Evolutionary conservation across 805 yeast genomes (phyloP).

Genomic region (baker's yeast (Saccharomyces cerevisiae)): DNA sequence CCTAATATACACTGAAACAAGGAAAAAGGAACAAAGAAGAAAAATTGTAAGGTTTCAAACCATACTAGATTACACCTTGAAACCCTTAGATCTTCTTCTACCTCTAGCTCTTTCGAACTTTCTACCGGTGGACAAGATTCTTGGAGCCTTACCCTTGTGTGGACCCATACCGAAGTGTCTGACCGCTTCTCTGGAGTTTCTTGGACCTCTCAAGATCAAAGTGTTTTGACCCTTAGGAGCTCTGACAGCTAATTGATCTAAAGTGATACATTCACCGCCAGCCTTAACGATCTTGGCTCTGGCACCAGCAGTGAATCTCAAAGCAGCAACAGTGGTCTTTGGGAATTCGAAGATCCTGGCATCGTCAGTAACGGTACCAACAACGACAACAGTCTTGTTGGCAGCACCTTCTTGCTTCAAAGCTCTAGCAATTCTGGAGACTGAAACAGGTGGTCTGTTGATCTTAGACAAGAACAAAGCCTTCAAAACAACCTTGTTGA

Average conservation of each 20-base stretch:
- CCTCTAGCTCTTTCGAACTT: slow-evolving; percentile 99
- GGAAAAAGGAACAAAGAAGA: background rate
- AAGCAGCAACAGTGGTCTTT: slow-evolving; percentile 96
- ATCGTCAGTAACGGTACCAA: slow-evolving; percentile 99
- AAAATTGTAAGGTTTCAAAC: background rate
- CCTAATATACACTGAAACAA: background rate
- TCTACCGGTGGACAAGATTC: slow-evolving; percentile 95
- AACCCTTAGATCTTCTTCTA: slow-evolving; percentile 98
- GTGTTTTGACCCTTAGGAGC: slow-evolving; percentile 99
- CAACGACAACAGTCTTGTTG: slow-evolving; percentile 91
- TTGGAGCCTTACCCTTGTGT: slow-evolving; percentile 99
- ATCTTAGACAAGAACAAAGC: slow-evolving; percentile 94
- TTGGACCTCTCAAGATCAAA: slow-evolving; percentile 95
- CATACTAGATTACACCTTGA: slow-evolving; percentile 78
- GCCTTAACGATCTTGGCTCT: slow-evolving; percentile 93
- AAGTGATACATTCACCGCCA: slow-evolving; percentile 99
- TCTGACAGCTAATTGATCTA: slow-evolving; percentile 97
- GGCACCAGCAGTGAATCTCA: slow-evolving; percentile 98
- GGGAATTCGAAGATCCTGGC: slow-evolving; percentile 89
- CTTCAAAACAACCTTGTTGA: slow-evolving; percentile 95
- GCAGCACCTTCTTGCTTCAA: slow-evolving; percentile 76
- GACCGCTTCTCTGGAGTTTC: slow-evolving; percentile 98
- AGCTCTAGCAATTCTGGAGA: slow-evolving; percentile 82
- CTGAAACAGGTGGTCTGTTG: slow-evolving; percentile 99
- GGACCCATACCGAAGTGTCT: slow-evolving; percentile 99